These are phyloP conservation scores for Bombardia bombarda DNA, from an alignment of 495 filamentous ascomycete genomes.

Conservation along the genomic window DNA sequence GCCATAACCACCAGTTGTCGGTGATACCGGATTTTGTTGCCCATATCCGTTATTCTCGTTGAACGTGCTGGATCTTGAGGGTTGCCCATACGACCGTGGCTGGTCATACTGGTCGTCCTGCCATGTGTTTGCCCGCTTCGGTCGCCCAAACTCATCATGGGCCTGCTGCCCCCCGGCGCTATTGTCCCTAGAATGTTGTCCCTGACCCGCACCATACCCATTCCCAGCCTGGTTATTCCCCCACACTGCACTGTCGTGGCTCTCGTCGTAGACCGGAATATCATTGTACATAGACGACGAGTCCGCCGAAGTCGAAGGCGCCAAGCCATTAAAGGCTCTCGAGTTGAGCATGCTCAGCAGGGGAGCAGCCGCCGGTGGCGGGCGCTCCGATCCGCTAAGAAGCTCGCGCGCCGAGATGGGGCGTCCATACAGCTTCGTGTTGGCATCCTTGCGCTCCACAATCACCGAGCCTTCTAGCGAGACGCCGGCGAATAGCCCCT, in stretches of 20 bases:
- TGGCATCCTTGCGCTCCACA: constrained; percentile 90
- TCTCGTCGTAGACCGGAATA: constrained; percentile 82
- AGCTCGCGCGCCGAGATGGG: constrained; percentile 74
- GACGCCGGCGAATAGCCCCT: constrained; percentile 93
- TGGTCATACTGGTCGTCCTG: constrained; percentile 83
- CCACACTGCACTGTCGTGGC: constrained; percentile 89
- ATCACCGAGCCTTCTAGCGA: constrained; percentile 86
- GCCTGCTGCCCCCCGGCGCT: constrained; percentile 47
- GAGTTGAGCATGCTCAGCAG: constrained; percentile 79
- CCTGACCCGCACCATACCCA: constrained; percentile 67
- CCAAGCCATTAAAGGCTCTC: constrained; percentile 67
- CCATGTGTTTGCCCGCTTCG: constrained; percentile 73
- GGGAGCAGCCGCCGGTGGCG: constrained; percentile 74
- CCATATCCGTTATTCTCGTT: constrained; percentile 20
- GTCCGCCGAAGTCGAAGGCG: constrained; percentile 31
- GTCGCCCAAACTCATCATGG: constrained; percentile 33
- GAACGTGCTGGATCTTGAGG: constrained; percentile 38
- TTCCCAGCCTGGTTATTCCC: constrained; percentile 69
- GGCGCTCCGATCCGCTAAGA: constrained; percentile 65
- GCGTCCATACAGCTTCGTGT: constrained; percentile 87
- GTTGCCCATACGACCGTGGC: constrained; percentile 36
- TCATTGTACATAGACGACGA: constrained; percentile 93
- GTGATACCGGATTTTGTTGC: constrained; percentile 25
- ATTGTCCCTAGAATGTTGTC: constrained; percentile 40
- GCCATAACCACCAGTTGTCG: background rate